Base-by-base conservation (phyloP, 2,329 filamentous ascomycete genomes). In the Nemania bipapillata region DNA sequence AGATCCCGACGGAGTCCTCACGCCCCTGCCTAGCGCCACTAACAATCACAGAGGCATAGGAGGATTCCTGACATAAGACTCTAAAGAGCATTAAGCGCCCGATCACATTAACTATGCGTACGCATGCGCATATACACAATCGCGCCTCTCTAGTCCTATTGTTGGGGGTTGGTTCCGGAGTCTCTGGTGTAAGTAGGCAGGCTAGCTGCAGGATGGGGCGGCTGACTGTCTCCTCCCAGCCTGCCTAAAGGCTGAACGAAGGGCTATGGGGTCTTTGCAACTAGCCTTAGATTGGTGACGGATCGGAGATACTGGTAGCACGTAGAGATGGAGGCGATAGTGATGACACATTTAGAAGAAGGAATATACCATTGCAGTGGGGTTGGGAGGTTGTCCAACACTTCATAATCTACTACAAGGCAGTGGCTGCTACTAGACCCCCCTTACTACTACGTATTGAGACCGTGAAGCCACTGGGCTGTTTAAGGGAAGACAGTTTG, bases 231-330 rank as follows among this genome's bases (percentile, higher is more conserved):
- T 9, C 53, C 40, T 24, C 37, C 37, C 45, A 56, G 54, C 60
- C 54, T 64, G 65, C 65, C 54, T 65, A 52, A 28, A 63, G 61
- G 61, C 55, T 68, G 32, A 53, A 20, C 8, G 7, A 20, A 52
- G 37, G 22, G 11, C 37, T 22, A 12, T 32, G 47, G 47, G 52
- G 11, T 8, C 26, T 28, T 67, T 17, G 35, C 55, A 47, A 54
- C 40, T 30, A 54, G 59, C 50, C 52, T 30, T 42, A 26, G 8
- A 28, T 47, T 42, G 4, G 40, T 11, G 20, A 37, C 22, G 11
- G 50, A 32, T 12, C 32, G 22, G 42, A 35, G 20, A 26, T 12
- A 32, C 9, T 9, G 4, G 15, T 12, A 4, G 3, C 9, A 12
- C 35, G 12, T 15, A 40, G 30, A 12, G 17, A 40, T 6, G 24